phyloP scores from a whole-genome alignment of 2,329 filamentous ascomycete genomes.

The Colletotrichum incanum region DNA sequence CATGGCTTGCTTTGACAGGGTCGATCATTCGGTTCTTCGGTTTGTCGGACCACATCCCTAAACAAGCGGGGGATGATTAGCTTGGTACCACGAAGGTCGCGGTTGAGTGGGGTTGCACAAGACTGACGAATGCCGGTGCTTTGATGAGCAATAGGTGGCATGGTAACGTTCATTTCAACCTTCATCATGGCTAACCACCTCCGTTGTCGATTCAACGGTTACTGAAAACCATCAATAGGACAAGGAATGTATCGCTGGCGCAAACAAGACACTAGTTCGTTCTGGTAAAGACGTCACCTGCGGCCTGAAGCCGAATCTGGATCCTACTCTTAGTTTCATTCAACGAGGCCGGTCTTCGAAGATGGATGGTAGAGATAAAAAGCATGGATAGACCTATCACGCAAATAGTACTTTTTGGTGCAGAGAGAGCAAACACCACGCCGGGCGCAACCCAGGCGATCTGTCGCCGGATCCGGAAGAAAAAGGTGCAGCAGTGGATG shows the following conservation, averaged over 20 bases:
- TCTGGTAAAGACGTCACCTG: background rate
- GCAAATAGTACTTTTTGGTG: too few species aligned
- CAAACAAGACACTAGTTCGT: background rate
- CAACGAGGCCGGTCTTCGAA: background rate
- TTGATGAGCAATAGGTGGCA: background rate
- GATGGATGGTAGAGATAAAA: background rate
- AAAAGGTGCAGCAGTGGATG: background rate
- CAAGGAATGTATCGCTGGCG: background rate
- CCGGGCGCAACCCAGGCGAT: background rate
- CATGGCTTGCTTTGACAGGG: background rate
- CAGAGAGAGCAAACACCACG: background rate
- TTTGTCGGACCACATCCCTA: background rate
- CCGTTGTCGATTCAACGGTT: background rate
- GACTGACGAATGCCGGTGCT: too few species aligned
- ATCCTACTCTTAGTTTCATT: background rate
- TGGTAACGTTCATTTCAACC: background rate
- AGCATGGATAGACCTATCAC: too few species aligned
- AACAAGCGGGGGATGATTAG: background rate
- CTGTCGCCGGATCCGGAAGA: slow-evolving; percentile 25
- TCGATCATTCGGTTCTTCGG: background rate
- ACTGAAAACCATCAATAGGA: background rate
- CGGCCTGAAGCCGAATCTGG: background rate
- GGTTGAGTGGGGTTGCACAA: background rate
- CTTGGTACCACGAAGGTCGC: background rate
- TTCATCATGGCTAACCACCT: background rate